Evolutionary conservation across 768 basidiomycete genomes (phyloP).

Genomic region (Suillus plorans): DNA sequence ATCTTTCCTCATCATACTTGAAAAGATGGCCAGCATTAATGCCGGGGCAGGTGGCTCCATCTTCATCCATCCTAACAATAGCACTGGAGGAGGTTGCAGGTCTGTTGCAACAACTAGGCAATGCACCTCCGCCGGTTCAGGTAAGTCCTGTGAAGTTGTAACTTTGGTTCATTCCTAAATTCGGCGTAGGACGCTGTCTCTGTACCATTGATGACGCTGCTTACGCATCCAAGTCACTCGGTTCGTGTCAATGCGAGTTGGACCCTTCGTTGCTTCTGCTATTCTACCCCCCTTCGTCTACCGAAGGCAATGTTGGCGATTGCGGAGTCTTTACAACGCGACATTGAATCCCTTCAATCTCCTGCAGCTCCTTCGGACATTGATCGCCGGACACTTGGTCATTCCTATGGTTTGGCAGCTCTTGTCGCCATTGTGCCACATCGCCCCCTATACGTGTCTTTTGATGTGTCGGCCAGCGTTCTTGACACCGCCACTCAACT

Average conservation of each 20-base stretch:
- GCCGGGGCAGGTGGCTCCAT: slow-evolving; percentile 77
- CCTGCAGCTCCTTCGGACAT: slow-evolving; percentile 74
- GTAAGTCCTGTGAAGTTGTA: slow-evolving; percentile 32
- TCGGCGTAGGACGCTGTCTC: slow-evolving; percentile 70
- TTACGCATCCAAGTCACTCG: slow-evolving; percentile 84
- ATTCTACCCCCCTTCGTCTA: slow-evolving; percentile 81
- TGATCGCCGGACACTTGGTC: slow-evolving; percentile 73
- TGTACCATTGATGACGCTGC: slow-evolving; percentile 81
- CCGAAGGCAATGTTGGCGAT: slow-evolving; percentile 77
- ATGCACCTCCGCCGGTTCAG: slow-evolving; percentile 87
- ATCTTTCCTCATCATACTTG: slow-evolving; percentile 76
- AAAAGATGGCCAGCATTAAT: slow-evolving; percentile 93
- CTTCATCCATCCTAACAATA: slow-evolving; percentile 65
- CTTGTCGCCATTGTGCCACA: slow-evolving; percentile 84
- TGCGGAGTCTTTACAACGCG: slow-evolving; percentile 81
- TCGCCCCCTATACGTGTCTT: slow-evolving; percentile 90
- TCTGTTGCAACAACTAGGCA: slow-evolving; percentile 85
- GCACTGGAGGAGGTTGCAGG: slow-evolving; percentile 83
- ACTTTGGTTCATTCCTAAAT: background rate
- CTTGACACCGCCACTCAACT: slow-evolving; percentile 89
- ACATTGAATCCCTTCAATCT: slow-evolving; percentile 69
- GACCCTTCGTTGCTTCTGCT: slow-evolving; percentile 89
- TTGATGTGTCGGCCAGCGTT: slow-evolving; percentile 88
- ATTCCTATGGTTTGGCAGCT: slow-evolving; percentile 86
- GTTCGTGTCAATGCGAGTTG: slow-evolving; percentile 87